phyloP scores from a whole-genome alignment of 2,329 filamentous ascomycete genomes.

The Aspergillus floridensis region DNA sequence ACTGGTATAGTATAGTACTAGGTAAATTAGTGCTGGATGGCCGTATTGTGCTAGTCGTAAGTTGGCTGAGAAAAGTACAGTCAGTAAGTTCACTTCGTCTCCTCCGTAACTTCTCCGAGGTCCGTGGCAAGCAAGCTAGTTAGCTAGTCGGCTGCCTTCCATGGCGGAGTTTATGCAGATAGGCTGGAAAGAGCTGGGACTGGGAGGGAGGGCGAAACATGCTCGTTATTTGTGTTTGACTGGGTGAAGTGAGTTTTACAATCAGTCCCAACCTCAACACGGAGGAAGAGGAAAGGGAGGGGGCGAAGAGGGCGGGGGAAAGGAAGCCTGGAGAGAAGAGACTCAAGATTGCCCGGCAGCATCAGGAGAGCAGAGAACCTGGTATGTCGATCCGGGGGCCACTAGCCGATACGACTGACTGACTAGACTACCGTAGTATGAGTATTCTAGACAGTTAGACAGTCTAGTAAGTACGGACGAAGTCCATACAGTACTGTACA shows the following conservation, averaged over 20 bases:
- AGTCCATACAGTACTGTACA: too few relatives aligned
- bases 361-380: not conserved
- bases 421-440: not conserved
- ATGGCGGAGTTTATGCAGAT: not conserved
- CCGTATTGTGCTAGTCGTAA: not conserved
- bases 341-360: not conserved
- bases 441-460: too few relatives aligned
- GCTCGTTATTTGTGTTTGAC: not conserved
- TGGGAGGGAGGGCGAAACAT: not conserved
- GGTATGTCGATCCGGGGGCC: conserved; percentile 19
- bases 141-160: not conserved
- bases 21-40: not conserved
- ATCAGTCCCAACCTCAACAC: not conserved
- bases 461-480: not conserved
- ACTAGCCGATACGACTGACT: conserved; percentile 10
- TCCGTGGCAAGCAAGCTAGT: not conserved
- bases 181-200: not conserved
- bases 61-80: not conserved
- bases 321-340: not conserved
- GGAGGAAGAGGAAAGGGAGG: not conserved
- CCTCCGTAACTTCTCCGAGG: not conserved
- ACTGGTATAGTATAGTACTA: not conserved
- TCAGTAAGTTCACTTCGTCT: not conserved
- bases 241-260: not conserved
- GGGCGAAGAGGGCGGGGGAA: not conserved